A percentile compares a stretch with the other conserved stretches of the same genome.
These are phyloP conservation scores for Hsuehochloa calcarea DNA, from an alignment of 176 grass and related monocot genomes.

Conservation along the genomic window DNA sequence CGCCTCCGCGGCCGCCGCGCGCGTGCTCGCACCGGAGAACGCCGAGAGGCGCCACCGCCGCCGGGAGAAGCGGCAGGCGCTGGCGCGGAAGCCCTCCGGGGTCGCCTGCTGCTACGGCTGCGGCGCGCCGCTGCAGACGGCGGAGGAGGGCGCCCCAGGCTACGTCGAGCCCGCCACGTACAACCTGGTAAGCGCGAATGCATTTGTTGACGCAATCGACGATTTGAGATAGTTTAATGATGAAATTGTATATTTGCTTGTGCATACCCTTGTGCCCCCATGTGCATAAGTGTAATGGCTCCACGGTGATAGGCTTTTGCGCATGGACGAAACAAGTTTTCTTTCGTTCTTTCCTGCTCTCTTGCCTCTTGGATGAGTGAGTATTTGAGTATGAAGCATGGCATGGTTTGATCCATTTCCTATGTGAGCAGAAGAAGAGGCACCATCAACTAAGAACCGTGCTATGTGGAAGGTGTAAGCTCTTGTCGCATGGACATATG, in stretches of 20 bases:
- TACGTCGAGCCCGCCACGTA: constrained; percentile 65
- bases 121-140: constrained; percentile 81
- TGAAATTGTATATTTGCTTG: not conserved
- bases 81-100: constrained; percentile 36
- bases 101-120: constrained; percentile 86
- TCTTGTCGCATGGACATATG: constrained; percentile 85
- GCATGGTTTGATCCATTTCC: not conserved
- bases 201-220: not conserved
- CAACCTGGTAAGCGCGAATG: constrained; percentile 44
- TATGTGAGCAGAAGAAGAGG: constrained; percentile 66
- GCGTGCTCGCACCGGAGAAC: constrained; percentile 39
- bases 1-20: constrained; percentile 35
- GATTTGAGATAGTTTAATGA: not conserved
- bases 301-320: too few relatives aligned
- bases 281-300: too few relatives aligned
- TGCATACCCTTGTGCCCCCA: too few relatives aligned
- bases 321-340: not conserved
- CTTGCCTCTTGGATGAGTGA: too few relatives aligned
- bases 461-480: constrained; percentile 75
- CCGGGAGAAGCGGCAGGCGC: constrained; percentile 51
- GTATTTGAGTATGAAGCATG: not conserved
- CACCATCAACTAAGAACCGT: constrained; percentile 72
- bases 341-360: not conserved
- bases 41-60: constrained; percentile 38
- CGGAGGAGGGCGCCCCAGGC: constrained; percentile 63